phyloP scores from a whole-genome alignment of 768 basidiomycete genomes.

The Lactifluus piperatus region DNA sequence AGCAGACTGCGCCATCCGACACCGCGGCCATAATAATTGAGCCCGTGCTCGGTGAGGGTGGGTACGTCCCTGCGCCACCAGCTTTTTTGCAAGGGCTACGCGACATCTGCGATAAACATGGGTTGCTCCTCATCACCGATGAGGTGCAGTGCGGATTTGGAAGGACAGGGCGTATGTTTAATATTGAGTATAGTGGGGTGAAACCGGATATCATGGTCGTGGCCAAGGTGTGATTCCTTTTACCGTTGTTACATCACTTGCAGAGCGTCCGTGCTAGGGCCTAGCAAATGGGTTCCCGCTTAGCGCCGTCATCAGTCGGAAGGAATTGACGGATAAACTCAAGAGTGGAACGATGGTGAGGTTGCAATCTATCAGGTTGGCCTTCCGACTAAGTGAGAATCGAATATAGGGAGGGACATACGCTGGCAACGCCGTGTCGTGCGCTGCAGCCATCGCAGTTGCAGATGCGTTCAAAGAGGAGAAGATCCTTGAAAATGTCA shows the following conservation, averaged over 20 bases:
- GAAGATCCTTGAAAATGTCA: conserved; percentile 74
- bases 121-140: conserved; percentile 75
- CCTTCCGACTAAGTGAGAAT: background rate
- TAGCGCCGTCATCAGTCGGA: conserved; percentile 74
- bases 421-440: conserved; percentile 86
- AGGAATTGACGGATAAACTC: conserved; percentile 72
- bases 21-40: conserved; percentile 93
- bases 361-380: background rate
- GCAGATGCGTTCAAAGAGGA: conserved; percentile 71
- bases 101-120: conserved; percentile 78
- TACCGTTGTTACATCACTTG: background rate
- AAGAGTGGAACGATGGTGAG: conserved; percentile 71
- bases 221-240: conserved; percentile 57
- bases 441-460: conserved; percentile 84
- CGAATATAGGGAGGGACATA: conserved; percentile 75
- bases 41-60: conserved; percentile 91
- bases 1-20: conserved; percentile 76
- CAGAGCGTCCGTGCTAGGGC: conserved; percentile 37
- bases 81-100: conserved; percentile 75
- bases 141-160: conserved; percentile 91
- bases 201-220: conserved; percentile 82
- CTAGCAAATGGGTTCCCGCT: conserved; percentile 92
- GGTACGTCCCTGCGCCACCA: conserved; percentile 82
- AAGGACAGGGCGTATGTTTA: conserved; percentile 75
- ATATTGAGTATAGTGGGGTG: conserved; percentile 77